Conservation (phyloP, 352 stramenopile genomes). For the Pythium guiyangense region DNA sequence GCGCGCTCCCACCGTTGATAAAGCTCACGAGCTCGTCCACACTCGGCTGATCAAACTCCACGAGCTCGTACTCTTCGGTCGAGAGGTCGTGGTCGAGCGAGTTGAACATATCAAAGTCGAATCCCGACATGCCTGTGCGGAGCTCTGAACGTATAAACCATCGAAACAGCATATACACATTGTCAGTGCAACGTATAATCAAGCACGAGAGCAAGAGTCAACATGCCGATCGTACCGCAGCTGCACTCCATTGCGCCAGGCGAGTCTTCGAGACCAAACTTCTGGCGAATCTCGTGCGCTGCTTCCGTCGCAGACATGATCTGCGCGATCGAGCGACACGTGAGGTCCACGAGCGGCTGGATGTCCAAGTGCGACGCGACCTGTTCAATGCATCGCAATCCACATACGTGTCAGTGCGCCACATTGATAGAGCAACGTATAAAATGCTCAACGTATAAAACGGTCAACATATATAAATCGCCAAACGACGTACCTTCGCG, state of each 20-base stretch:
- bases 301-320: slow-evolving; percentile 83
- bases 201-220: background rate
- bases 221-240: slow-evolving; percentile 25
- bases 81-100: slow-evolving; percentile 70
- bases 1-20: slow-evolving; percentile 53
- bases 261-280: slow-evolving; percentile 68
- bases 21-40: slow-evolving; percentile 80
- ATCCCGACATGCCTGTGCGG: slow-evolving; percentile 51
- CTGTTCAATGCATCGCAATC: slow-evolving; percentile 6
- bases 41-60: slow-evolving; percentile 79
- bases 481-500: slow-evolving; percentile 35
- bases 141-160: slow-evolving; percentile 26
- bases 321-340: slow-evolving; percentile 74
- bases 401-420: background rate
- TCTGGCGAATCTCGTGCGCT: slow-evolving; percentile 67
- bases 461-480: background rate
- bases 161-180: background rate
- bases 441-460: background rate
- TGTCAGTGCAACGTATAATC: background rate
- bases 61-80: slow-evolving; percentile 72
- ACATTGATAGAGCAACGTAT: background rate
- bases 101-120: slow-evolving; percentile 81
- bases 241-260: slow-evolving; percentile 34
- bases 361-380: slow-evolving; percentile 79
- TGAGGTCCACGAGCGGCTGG: slow-evolving; percentile 74